Evolutionary conservation across 2,329 filamentous ascomycete species (phyloP), one percentile per base, ranked within the genome.

Genomic region (Lecanicillium sp.): DNA sequence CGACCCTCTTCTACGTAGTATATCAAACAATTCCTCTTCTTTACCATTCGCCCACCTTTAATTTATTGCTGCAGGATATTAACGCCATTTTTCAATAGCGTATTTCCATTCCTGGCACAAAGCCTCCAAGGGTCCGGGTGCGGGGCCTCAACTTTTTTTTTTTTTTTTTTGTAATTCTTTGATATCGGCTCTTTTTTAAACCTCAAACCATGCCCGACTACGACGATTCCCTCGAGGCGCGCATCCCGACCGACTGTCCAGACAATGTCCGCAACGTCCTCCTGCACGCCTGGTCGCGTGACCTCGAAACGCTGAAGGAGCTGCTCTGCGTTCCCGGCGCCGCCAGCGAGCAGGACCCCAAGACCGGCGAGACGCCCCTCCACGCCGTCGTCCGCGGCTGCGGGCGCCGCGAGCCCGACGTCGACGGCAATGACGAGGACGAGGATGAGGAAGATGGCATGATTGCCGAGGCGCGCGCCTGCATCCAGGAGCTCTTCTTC

Each of bases 301-400:
- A 95, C 63, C 67, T 84, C 51, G 65, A 75, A 29, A 74, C 77
- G 42, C 77, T 95, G 35, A 84, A 83, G 62, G 75, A 77, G 48
- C 77, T 95, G 7, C 78, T 94, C 52, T 74, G 78, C 58, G 75
- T 68, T 3, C 80, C 76, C 41, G 83, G 72, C 48, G 71, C 69
- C 70, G 70, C 87, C 72, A 90, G 86, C 63, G 81, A 85, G 4
- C 89, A 91, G 65, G 91, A 97, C 61, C 78, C 86, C 5, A 81
- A 84, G 52, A 95, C 90, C 1, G 87, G 88, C 51, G 89, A 85
- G 65, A 90, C 90, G 8, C 90, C 91, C 9, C 76, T 97, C 12
- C 93, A 97, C 67, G 87, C 90, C 19, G 89, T 90, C 32, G 87
- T 97, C 62, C 85, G 88, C n/a, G 77, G 84, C 3, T 87, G 83